Conservation (phyloP, 768 basidiomycete genomes). For the Russula sp. region DNA sequence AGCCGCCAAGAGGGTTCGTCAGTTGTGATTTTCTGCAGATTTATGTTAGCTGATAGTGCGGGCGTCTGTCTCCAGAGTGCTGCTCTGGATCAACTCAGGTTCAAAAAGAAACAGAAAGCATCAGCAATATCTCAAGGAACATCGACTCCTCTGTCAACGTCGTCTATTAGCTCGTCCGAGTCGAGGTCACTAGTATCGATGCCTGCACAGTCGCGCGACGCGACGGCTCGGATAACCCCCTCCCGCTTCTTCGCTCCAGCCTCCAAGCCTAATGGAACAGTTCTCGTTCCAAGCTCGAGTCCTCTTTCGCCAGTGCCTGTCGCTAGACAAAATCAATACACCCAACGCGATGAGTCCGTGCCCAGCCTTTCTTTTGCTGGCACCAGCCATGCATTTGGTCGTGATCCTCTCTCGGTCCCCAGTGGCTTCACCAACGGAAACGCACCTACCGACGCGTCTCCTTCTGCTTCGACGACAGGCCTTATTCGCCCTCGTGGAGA, state of each 20-base stretch:
- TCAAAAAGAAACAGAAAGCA: slow-evolving; percentile 34
- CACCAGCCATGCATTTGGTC: slow-evolving; percentile 24
- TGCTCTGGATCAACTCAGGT: slow-evolving; percentile 40
- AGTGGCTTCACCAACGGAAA: slow-evolving; percentile 25
- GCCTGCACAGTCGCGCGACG: slow-evolving; percentile 70
- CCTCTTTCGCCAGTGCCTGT: slow-evolving; percentile 40
- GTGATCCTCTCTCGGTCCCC: slow-evolving; percentile 11
- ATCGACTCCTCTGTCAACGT: slow-evolving; percentile 19
- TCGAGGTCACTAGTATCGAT: slow-evolving; percentile 28
- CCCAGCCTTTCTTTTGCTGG: slow-evolving; percentile 37
- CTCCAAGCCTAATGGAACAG: slow-evolving; percentile 43
- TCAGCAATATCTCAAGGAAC: slow-evolving; percentile 27
- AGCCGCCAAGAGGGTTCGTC: slow-evolving; percentile 21
- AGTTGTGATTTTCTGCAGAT: slow-evolving; percentile 25
- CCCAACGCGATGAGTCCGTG: slow-evolving; percentile 31
- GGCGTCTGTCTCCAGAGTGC: slow-evolving; percentile 32
- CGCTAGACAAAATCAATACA: slow-evolving; percentile 35
- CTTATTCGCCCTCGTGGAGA: slow-evolving; percentile 34
- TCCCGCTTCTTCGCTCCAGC: slow-evolving; percentile 51
- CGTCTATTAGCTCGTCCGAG: slow-evolving; percentile 24
- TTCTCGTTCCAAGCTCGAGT: slow-evolving; percentile 76
- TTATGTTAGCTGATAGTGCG: slow-evolving; percentile 7
- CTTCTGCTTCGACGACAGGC: slow-evolving; percentile 39
- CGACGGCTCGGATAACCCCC: slow-evolving; percentile 38
- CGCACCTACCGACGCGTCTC: slow-evolving; percentile 42